Base-by-base conservation (phyloP, 2,329 filamentous ascomycete species). In the Phaeophleospora eucalypticola region DNA sequence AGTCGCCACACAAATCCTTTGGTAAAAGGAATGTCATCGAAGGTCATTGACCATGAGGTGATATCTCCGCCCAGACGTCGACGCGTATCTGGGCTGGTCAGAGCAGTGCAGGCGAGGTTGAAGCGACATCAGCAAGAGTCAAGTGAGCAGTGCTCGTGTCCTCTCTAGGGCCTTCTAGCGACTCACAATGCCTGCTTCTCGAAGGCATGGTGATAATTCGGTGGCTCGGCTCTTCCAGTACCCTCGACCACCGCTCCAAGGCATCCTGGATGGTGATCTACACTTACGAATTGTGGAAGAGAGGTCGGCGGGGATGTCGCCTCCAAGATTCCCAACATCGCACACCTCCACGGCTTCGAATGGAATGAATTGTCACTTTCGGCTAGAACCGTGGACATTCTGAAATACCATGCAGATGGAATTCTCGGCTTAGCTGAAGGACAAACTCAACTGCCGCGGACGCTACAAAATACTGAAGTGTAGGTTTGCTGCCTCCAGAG, bases 341-440 rank as follows among this genome's bases (percentile, higher is more conserved):
- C 15, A 21, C 41, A 21, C 46, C 35, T 38, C 29, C n/a, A n/a
- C n/a, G n/a, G n/a, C n/a, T n/a, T n/a, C n/a, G n/a, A n/a, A n/a
- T n/a, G n/a, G n/a, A n/a, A n/a, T n/a, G 42, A 51, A 51, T 48
- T 49, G 49, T 49, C 52, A 52, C 48, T 36, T 51, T 47, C 45
- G 34, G 18, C 38, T 32, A 34, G 10, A 19, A 24, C 35, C 21
- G 14, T 29, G 32, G 44, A 46, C 43, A 43, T 38, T 12, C 38
- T 32, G 41, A 46, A 16, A 43, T 46, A 34, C 36, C 32, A 29
- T 40, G 41, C 38, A 38, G 38, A 35, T 34, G 45, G 46, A 45
- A 32, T 46, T 38, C n/a, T 41, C 38, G 48, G 29, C 44, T 38
- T 17, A 29, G 36, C 45, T 45, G 46, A n/a, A 32, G 33, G 20